Percentiles rank a stretch among this genome's conserved stretches.
These are phyloP conservation scores for Sequoiadendron giganteum DNA, from an alignment of 75 land plant species.

Conservation along the genomic window DNA sequence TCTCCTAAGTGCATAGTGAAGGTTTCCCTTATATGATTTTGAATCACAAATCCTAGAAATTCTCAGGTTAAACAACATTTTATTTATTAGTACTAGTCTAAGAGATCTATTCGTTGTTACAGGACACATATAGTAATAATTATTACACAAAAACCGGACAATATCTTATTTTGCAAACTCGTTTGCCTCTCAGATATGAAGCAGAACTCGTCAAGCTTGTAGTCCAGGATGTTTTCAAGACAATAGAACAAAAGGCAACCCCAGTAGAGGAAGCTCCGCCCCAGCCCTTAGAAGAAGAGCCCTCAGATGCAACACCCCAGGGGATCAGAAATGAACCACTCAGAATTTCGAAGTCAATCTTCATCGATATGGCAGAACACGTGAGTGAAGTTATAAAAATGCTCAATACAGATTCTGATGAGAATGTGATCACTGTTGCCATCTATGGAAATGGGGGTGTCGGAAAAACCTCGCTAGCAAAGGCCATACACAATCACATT, in stretches of 20 bases:
- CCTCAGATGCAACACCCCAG: neutral
- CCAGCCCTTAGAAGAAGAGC: neutral
- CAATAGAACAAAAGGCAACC: neutral
- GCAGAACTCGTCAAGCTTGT: conserved; percentile 6
- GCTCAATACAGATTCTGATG: conserved; percentile 6
- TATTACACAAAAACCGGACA: neutral
- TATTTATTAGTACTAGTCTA: neutral
- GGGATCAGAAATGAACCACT: conserved; percentile 11
- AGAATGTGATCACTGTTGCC: conserved; percentile 3
- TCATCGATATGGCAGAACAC: neutral
- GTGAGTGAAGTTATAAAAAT: neutral
- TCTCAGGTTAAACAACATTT: neutral
- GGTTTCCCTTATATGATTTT: too few species aligned
- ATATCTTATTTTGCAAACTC: neutral
- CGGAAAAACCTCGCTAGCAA: conserved; percentile 12
- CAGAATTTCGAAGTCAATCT: conserved; percentile 2
- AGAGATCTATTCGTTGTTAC: neutral
- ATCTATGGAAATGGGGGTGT: conserved; percentile 9
- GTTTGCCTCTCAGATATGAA: neutral
- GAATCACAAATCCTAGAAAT: neutral
- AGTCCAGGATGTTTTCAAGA: conserved; percentile 6
- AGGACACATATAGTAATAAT: neutral
- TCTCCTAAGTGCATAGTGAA: neutral
- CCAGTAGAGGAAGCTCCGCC: neutral
- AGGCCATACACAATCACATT: conserved; percentile 10